These are phyloP conservation scores for Fusarium tricinctum DNA, from an alignment of 2,329 filamentous ascomycete species.

Conservation along the genomic window DNA sequence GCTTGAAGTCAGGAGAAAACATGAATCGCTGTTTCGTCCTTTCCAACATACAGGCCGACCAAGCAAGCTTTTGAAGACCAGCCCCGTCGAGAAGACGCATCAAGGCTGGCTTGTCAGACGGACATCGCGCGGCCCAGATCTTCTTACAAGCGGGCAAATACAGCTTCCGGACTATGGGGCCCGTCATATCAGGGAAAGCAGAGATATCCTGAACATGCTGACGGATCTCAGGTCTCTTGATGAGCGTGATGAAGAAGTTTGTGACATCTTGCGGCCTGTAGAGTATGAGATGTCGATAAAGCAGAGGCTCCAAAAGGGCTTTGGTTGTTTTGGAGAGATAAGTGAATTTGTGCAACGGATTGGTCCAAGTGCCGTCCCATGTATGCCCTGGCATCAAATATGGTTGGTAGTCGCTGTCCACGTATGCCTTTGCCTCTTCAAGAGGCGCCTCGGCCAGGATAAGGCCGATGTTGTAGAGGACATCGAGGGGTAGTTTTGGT, in stretches of 20 bases:
- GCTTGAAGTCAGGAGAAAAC: constrained; percentile 35
- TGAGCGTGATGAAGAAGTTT: constrained; percentile 30
- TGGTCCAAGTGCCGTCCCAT: not conserved
- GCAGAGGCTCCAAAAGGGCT: constrained; percentile 32
- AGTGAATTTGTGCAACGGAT: constrained; percentile 21
- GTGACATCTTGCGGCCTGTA: constrained; percentile 15
- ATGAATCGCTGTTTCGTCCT: constrained; percentile 24
- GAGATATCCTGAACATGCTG: constrained; percentile 24
- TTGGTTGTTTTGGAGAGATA: constrained; percentile 33
- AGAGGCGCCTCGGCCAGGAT: not conserved
- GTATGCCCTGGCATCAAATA: not conserved
- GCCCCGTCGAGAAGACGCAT: constrained; percentile 10
- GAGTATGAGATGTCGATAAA: constrained; percentile 37
- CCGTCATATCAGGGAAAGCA: constrained; percentile 9
- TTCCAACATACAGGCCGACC: constrained; percentile 29
- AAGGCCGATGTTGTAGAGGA: constrained; percentile 30
- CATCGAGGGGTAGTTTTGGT: constrained; percentile 31
- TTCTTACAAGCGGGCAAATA: constrained; percentile 12
- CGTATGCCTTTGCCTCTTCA: not conserved
- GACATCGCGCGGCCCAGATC: constrained; percentile 18
- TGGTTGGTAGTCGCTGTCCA: not conserved
- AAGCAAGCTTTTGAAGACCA: constrained; percentile 24
- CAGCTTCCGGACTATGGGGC: not conserved
- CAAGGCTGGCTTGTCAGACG: constrained; percentile 22
- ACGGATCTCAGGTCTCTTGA: constrained; percentile 30